These are phyloP conservation scores for Aspergillus texensis DNA, from an alignment of 2,329 filamentous ascomycete species.

Conservation along the genomic window DNA sequence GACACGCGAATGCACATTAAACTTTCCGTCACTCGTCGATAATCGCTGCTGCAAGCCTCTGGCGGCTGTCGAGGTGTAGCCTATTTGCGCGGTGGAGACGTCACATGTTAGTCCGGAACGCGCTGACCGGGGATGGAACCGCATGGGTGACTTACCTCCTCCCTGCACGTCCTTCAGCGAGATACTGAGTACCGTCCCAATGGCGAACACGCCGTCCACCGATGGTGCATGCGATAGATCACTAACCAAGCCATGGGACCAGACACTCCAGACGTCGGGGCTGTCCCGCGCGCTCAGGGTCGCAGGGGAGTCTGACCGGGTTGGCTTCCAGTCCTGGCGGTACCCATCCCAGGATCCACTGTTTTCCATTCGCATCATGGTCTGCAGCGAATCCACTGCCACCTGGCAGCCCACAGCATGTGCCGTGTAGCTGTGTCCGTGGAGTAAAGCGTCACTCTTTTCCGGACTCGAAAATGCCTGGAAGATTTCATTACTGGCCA, in stretches of 20 bases:
- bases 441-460: slow-evolving; percentile 77
- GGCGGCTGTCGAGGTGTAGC: slow-evolving; percentile 61
- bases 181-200: slow-evolving; percentile 76
- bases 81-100: slow-evolving; percentile 32
- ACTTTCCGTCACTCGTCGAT: slow-evolving; percentile 40
- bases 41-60: slow-evolving; percentile 56
- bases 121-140: neutral
- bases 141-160: slow-evolving; percentile 39
- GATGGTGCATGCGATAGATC: slow-evolving; percentile 58
- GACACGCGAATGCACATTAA: slow-evolving; percentile 61
- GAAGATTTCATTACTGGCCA: slow-evolving; percentile 75
- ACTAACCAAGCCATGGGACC: slow-evolving; percentile 64
- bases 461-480: slow-evolving; percentile 69
- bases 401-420: slow-evolving; percentile 81
- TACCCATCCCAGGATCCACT: slow-evolving; percentile 60
- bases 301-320: slow-evolving; percentile 1
- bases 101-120: slow-evolving; percentile 17
- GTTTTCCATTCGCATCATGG: slow-evolving; percentile 62
- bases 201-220: slow-evolving; percentile 69
- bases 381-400: slow-evolving; percentile 66
- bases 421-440: slow-evolving; percentile 86
- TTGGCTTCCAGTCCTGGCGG: slow-evolving; percentile 51
- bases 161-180: slow-evolving; percentile 54
- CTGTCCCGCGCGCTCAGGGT: neutral
- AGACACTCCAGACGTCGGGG: slow-evolving; percentile 66